Conservation (phyloP, 2,329 filamentous ascomycete species). For the Diaporthe sp. region DNA sequence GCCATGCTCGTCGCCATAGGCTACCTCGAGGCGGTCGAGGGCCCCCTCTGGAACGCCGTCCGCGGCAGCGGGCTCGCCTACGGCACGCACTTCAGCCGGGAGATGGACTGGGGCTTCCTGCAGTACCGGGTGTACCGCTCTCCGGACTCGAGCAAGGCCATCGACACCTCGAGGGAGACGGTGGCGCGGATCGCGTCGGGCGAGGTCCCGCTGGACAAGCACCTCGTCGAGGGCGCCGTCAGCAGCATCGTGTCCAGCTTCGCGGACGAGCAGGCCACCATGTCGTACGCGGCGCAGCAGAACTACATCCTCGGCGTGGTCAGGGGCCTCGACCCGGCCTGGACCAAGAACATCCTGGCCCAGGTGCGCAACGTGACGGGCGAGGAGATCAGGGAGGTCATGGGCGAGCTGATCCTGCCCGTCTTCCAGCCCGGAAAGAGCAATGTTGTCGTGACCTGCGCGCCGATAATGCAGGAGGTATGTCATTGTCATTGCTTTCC, state of each 20-base stretch:
- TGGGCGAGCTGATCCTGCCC: slow-evolving; percentile 82
- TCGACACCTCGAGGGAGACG: slow-evolving; percentile 80
- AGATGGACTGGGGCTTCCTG: slow-evolving; percentile 83
- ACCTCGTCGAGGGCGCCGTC: slow-evolving; percentile 90
- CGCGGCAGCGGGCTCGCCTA: slow-evolving; percentile 96
- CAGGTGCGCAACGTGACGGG: slow-evolving; percentile 82
- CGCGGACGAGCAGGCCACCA: slow-evolving; percentile 90
- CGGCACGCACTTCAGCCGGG: slow-evolving; percentile 83
- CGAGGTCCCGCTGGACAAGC: slow-evolving; percentile 78
- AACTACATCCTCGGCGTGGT: slow-evolving; percentile 89
- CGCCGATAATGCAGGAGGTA: slow-evolving; percentile 87
- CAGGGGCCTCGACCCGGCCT: slow-evolving; percentile 80
- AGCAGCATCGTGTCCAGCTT: slow-evolving; percentile 89
- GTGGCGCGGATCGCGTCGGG: slow-evolving; percentile 83
- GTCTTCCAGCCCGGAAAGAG: slow-evolving; percentile 85
- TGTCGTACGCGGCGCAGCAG: slow-evolving; percentile 83
- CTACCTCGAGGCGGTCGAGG: slow-evolving; percentile 94
- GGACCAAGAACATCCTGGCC: slow-evolving; percentile 81
- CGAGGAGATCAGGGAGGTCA: slow-evolving; percentile 81
- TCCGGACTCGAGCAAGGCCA: slow-evolving; percentile 90
- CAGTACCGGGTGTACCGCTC: slow-evolving; percentile 92
- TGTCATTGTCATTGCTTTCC: slow-evolving; percentile 51
- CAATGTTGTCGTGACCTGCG: slow-evolving; percentile 91
- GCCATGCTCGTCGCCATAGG: slow-evolving; percentile 89
- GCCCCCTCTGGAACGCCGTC: slow-evolving; percentile 93